Conservation (phyloP, 2,329 filamentous ascomycete species). For the Eurotiales sp. region DNA sequence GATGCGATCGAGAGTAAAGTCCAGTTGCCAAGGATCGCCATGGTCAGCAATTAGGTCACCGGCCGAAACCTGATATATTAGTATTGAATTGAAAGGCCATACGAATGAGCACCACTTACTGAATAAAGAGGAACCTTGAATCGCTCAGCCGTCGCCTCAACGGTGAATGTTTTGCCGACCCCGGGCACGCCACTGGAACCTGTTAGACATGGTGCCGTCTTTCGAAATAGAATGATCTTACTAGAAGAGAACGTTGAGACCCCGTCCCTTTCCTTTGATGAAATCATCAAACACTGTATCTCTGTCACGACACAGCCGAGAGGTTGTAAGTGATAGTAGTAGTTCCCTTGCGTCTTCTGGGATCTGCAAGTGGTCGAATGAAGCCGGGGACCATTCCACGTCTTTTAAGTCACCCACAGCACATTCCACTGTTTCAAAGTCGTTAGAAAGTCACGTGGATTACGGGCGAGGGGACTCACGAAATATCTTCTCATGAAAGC, state of each 20-base stretch:
- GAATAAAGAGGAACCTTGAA: background rate
- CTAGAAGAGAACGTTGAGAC: constrained; percentile 25
- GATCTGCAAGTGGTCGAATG: constrained; percentile 21
- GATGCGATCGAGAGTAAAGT: constrained; percentile 21
- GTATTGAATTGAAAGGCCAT: background rate
- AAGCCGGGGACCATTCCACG: constrained; percentile 15
- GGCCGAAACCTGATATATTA: constrained; percentile 14
- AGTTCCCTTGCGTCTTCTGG: constrained; percentile 19
- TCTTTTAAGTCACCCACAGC: constrained; percentile 18
- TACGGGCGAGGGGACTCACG: constrained; percentile 17
- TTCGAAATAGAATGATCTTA: constrained; percentile 17
- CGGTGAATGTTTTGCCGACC: too few relatives aligned
- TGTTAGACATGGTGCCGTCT: constrained; percentile 18
- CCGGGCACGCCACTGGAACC: constrained; percentile 11
- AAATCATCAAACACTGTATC: constrained; percentile 26
- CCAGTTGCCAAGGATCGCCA: constrained; percentile 21
- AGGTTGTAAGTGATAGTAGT: constrained; percentile 9
- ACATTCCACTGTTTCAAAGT: background rate
- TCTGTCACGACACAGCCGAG: constrained; percentile 17
- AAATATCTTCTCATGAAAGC: constrained; percentile 22
- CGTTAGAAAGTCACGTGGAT: background rate
- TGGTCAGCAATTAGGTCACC: constrained; percentile 17
- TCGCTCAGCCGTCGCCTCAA: too few relatives aligned
- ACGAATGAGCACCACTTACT: too few relatives aligned
- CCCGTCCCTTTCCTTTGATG: constrained; percentile 32